These are phyloP conservation scores for Wallemia ichthyophaga DNA, from an alignment of 1,284 basidiomycete species.

Conservation along the genomic window DNA sequence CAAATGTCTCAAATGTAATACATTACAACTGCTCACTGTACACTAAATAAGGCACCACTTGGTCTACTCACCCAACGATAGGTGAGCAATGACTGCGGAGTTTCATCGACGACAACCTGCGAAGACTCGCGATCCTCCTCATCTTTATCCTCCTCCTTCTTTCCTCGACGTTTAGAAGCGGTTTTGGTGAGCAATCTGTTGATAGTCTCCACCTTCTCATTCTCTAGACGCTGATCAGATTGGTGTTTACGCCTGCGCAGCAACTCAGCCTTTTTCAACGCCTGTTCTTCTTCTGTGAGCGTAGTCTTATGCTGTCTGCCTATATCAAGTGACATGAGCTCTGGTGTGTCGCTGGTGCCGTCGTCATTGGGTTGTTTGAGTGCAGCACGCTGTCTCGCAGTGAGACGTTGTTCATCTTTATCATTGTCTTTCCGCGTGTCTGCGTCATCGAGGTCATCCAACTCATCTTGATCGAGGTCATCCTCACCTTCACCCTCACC, in stretches of 20 bases:
- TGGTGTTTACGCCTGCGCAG: slow-evolving; percentile 57
- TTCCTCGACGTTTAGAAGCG: slow-evolving; percentile 6
- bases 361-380: too few species aligned
- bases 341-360: slow-evolving; percentile 28
- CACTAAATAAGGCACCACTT: neutral
- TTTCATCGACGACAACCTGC: neutral
- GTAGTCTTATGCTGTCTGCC: slow-evolving; percentile 34
- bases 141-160: neutral
- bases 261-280: slow-evolving; percentile 50
- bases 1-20: too few species aligned
- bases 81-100: neutral
- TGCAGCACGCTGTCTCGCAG: slow-evolving; percentile 33
- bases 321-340: slow-evolving; percentile 26
- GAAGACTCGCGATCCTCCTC: neutral
- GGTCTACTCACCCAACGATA: neutral
- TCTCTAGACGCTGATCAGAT: slow-evolving; percentile 64
- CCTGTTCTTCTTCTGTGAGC: slow-evolving; percentile 50
- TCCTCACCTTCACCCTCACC: slow-evolving; percentile 8
- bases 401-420: slow-evolving; percentile 16
- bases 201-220: slow-evolving; percentile 75
- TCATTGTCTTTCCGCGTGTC: neutral
- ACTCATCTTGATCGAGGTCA: neutral
- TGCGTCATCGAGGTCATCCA: neutral
- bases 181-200: slow-evolving; percentile 59
- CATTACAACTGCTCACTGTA: neutral